phyloP scores from a whole-genome alignment of 768 basidiomycete species.

The Dioszegia crocea region DNA sequence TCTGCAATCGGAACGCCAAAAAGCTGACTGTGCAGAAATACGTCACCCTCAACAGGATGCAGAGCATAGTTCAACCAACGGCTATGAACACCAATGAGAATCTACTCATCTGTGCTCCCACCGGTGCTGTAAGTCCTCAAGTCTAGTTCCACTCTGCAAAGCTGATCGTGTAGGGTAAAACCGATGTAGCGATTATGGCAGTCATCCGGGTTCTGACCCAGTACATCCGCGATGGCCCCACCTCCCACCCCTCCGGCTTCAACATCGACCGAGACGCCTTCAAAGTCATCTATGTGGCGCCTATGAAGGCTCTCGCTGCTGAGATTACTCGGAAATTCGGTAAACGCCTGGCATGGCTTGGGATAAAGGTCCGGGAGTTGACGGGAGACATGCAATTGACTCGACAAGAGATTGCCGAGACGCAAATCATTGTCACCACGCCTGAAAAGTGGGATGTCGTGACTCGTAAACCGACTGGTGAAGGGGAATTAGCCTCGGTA shows the following conservation, averaged over 20 bases:
- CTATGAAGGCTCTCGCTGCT: constrained; percentile 95
- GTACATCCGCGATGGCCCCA: constrained; percentile 51
- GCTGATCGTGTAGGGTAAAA: constrained; percentile 73
- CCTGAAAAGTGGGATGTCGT: constrained; percentile 99
- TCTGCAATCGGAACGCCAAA: background rate
- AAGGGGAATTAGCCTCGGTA: constrained; percentile 92
- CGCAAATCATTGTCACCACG: constrained; percentile 96
- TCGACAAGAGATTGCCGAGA: constrained; percentile 84
- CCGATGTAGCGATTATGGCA: constrained; percentile 91
- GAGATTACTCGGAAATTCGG: constrained; percentile 90
- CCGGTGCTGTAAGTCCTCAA: constrained; percentile 73
- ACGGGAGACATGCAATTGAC: constrained; percentile 99
- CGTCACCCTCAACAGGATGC: constrained; percentile 79
- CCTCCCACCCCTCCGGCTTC: constrained; percentile 39
- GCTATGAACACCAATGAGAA: constrained; percentile 96
- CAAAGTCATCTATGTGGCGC: constrained; percentile 98
- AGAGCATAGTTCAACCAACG: constrained; percentile 88
- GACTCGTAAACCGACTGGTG: constrained; percentile 91
- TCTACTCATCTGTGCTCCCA: constrained; percentile 91
- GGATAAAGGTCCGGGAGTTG: constrained; percentile 78
- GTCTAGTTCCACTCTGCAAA: background rate
- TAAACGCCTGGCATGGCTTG: constrained; percentile 84
- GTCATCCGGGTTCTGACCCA: constrained; percentile 83
- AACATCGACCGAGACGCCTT: constrained; percentile 68
- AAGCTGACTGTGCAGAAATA: constrained; percentile 63